Percentiles rank a stretch among this genome's conserved stretches.
Evolutionary conservation across 768 basidiomycete genomes (phyloP).

Genomic region (Russula abietina): DNA sequence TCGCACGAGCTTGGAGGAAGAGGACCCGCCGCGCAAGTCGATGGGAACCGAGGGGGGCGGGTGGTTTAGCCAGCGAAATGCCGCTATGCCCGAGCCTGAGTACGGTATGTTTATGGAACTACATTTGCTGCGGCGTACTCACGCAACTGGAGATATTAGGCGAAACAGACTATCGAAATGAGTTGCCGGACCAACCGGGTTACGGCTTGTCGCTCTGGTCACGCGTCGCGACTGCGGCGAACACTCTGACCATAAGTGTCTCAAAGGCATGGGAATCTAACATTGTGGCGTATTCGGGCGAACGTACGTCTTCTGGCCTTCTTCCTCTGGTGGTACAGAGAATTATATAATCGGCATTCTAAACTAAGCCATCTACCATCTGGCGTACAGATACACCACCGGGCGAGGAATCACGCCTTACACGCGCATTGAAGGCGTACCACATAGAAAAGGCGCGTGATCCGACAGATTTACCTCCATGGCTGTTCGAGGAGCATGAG

Average conservation of each 20-base stretch:
- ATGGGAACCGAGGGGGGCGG: not conserved
- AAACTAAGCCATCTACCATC: not conserved
- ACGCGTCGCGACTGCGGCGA: conserved; percentile 49
- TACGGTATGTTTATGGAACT: not conserved
- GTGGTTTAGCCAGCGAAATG: conserved; percentile 6
- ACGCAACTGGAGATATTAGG: conserved; percentile 3
- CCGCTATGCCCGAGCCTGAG: not conserved
- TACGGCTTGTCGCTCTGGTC: conserved; percentile 50
- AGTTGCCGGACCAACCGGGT: conserved; percentile 24
- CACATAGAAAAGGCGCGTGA: conserved; percentile 54
- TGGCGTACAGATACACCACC: conserved; percentile 40
- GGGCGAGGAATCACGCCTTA: conserved; percentile 54
- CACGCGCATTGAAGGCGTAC: conserved; percentile 62
- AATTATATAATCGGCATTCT: not conserved
- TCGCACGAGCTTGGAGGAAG: conserved; percentile 42
- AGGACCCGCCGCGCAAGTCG: conserved; percentile 22
- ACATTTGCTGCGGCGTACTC: conserved; percentile 12
- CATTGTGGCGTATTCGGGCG: conserved; percentile 18
- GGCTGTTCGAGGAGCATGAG: conserved; percentile 59
- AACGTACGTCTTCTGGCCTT: conserved; percentile 10
- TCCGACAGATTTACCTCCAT: conserved; percentile 53
- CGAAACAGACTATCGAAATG: conserved; percentile 3
- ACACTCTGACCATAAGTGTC: conserved; percentile 49
- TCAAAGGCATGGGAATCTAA: conserved; percentile 47
- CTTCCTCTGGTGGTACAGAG: not conserved